phyloP scores from a whole-genome alignment of 164 flowering plant species.

The Saururus chinensis region DNA sequence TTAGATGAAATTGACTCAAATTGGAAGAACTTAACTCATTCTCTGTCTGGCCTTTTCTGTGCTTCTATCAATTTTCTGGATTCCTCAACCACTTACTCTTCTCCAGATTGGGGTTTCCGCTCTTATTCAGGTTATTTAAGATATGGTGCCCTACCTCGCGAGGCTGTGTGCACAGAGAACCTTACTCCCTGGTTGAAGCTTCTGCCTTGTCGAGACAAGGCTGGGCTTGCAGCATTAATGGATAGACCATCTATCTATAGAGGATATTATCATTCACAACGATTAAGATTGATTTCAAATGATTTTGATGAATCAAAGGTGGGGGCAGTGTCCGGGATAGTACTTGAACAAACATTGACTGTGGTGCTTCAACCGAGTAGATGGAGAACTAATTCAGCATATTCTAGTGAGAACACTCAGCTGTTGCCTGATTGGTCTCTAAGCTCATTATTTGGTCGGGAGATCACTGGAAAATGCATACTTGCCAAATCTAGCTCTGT shows the following conservation, averaged over 20 bases:
- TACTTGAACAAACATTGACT: conserved; percentile 79
- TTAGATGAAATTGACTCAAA: conserved; percentile 61
- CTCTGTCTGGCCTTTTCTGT: conserved; percentile 94
- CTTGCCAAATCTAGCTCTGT: conserved; percentile 75
- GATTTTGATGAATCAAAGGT: conserved; percentile 27
- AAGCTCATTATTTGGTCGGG: conserved; percentile 72
- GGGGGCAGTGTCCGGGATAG: conserved; percentile 29
- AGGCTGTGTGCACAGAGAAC: conserved; percentile 98
- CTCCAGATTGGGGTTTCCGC: conserved; percentile 63
- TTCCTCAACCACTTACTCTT: conserved; percentile 65
- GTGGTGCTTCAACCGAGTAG: conserved; percentile 71
- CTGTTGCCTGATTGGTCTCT: conserved; percentile 79
- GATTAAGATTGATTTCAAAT: conserved; percentile 48
- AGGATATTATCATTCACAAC: conserved; percentile 90
- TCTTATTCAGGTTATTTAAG: conserved; percentile 46
- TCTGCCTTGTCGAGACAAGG: conserved; percentile 96
- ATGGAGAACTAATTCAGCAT: conserved; percentile 11
- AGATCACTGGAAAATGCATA: conserved; percentile 46
- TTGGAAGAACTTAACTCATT: conserved; percentile 89
- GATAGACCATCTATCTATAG: conserved; percentile 84
- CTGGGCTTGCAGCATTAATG: conserved; percentile 78
- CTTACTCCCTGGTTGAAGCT: conserved; percentile 97
- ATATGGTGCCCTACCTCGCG: conserved; percentile 92
- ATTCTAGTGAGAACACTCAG: conserved; percentile 17
- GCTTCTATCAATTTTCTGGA: conserved; percentile 92